Percentiles rank a stretch among this genome's conserved stretches.
These are phyloP conservation scores for Gamarada debralockiae DNA, from an alignment of 495 filamentous ascomycete genomes.

Conservation along the genomic window DNA sequence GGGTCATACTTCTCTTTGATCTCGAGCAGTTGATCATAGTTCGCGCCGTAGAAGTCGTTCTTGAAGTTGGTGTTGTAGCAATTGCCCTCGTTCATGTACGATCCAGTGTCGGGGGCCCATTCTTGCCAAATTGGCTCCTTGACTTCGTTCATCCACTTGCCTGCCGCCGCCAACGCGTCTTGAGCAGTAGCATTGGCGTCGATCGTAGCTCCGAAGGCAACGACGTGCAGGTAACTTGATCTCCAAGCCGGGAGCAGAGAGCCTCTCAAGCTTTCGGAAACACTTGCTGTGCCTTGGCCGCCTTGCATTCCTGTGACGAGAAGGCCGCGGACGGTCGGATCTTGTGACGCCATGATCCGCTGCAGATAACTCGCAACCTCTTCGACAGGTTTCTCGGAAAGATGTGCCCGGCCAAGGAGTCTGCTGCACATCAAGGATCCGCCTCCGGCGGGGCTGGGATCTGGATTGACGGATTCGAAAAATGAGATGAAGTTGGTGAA, in stretches of 20 bases:
- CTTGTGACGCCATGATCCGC: background rate
- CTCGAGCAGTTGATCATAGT: slow-evolving; percentile 32
- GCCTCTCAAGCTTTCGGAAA: background rate
- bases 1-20: slow-evolving; percentile 51
- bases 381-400: background rate
- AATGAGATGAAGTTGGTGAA: background rate
- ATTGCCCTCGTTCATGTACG: slow-evolving; percentile 47
- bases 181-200: background rate
- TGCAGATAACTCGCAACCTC: background rate
- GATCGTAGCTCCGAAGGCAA: background rate
- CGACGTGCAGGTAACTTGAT: slow-evolving; percentile 4
- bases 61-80: slow-evolving; percentile 32
- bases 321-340: background rate
- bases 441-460: background rate
- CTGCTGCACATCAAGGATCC: background rate
- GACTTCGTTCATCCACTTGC: background rate
- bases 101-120: slow-evolving; percentile 25
- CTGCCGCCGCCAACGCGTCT: background rate
- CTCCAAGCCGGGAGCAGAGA: slow-evolving; percentile 3
- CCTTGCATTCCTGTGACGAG: background rate
- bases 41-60: slow-evolving; percentile 39
- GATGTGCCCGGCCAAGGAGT: background rate
- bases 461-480: background rate
- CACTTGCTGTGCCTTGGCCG: background rate
- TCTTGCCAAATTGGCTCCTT: background rate